These are phyloP conservation scores for Wickerhamomyces canadensis DNA, from an alignment of 805 yeast species.

Conservation along the genomic window DNA sequence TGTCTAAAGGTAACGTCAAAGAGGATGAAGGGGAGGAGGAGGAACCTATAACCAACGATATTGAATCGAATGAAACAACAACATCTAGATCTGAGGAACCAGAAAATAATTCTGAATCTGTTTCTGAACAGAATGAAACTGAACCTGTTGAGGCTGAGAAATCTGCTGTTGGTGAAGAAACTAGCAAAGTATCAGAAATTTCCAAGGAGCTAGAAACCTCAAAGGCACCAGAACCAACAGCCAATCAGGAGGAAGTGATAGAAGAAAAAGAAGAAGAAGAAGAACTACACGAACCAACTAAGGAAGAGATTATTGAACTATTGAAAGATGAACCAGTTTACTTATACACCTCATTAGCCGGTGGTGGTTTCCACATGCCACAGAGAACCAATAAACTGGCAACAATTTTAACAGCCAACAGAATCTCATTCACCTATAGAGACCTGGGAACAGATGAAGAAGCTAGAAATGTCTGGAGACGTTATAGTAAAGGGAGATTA, in stretches of 20 bases:
- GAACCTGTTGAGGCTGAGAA: slow-evolving; percentile 39
- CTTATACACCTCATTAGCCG: slow-evolving; percentile 80
- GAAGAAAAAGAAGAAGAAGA: slow-evolving; percentile 5
- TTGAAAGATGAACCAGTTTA: slow-evolving; percentile 53
- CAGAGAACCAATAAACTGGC: slow-evolving; percentile 71
- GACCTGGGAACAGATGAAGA: slow-evolving; percentile 86
- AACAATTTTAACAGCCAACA: slow-evolving; percentile 71
- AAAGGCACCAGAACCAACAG: too few species aligned
- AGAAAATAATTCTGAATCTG: slow-evolving; percentile 6
- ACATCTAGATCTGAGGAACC: too few species aligned
- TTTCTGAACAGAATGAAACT: slow-evolving; percentile 39
- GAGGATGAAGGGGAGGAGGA: too few species aligned
- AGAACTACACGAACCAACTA: slow-evolving; percentile 23
- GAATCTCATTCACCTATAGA: slow-evolving; percentile 57
- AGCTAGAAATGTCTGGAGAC: slow-evolving; percentile 80
- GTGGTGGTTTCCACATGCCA: slow-evolving; percentile 74
- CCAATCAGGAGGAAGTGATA: too few species aligned
- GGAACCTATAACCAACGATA: too few species aligned
- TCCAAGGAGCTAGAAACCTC: too few species aligned
- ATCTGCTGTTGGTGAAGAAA: slow-evolving; percentile 28
- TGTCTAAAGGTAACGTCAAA: background rate
- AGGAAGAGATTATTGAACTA: slow-evolving; percentile 23
- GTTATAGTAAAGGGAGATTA: slow-evolving; percentile 63
- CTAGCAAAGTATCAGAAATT: too few species aligned
- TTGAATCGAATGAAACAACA: too few species aligned